Percentiles rank a stretch among this genome's conserved stretches.
phyloP scores from a whole-genome alignment of 1,284 basidiomycete species.

The Marasmius fiardii region DNA sequence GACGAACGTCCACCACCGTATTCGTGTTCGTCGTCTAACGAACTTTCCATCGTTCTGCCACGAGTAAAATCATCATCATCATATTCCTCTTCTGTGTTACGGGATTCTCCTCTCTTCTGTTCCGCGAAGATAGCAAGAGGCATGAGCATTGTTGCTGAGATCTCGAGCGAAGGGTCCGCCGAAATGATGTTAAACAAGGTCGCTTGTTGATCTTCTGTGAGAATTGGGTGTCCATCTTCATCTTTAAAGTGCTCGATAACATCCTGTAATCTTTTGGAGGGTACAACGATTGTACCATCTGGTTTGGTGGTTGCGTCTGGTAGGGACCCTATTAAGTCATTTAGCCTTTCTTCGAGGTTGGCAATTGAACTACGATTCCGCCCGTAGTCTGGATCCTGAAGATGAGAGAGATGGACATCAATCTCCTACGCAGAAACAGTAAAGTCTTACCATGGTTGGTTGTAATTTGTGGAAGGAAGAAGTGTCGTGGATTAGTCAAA shows the following conservation, averaged over 20 bases:
- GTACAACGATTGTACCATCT: neutral
- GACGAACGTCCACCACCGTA: slow-evolving; percentile 1
- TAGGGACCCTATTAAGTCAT: neutral
- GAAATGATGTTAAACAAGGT: neutral
- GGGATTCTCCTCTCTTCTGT: neutral
- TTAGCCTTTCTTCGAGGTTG: neutral
- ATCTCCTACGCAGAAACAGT: neutral
- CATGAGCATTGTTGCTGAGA: neutral
- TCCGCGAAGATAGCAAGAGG: neutral
- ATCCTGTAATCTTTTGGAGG: neutral
- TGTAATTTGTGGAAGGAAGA: neutral
- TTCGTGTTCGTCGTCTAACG: slow-evolving; percentile 3
- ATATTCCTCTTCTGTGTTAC: neutral
- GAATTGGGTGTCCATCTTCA: neutral
- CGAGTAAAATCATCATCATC: neutral
- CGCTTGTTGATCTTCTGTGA: neutral
- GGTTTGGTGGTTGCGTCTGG: neutral
- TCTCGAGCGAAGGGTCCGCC: neutral
- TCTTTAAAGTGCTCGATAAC: neutral
- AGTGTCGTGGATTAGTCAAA: no score
- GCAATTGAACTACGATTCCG: neutral
- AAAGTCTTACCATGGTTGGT: neutral
- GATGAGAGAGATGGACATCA: neutral
- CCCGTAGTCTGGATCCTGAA: neutral
- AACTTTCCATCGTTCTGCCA: neutral